Evolutionary conservation across 768 basidiomycete species (phyloP).

Genomic region (Amanita thiersii): DNA sequence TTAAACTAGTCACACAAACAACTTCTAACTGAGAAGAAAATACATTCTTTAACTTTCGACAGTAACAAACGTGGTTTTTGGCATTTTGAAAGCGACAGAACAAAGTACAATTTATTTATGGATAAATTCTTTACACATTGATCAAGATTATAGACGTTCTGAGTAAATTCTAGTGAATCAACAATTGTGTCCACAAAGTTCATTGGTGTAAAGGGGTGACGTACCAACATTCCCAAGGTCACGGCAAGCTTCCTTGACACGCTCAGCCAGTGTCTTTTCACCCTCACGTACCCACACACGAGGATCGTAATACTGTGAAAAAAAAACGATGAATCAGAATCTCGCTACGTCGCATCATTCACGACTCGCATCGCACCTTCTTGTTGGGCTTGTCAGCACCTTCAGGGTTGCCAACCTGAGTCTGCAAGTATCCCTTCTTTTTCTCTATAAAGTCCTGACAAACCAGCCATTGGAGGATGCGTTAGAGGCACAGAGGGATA

Average conservation of each 20-base stretch:
- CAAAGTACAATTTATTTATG: too few relatives aligned
- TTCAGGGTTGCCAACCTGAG: constrained; percentile 96
- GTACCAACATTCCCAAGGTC: constrained; percentile 67
- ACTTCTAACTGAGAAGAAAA: too few relatives aligned
- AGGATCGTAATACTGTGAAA: constrained; percentile 75
- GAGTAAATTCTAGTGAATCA: too few relatives aligned
- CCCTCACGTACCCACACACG: constrained; percentile 99
- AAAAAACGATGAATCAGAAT: not conserved
- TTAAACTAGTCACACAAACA: too few relatives aligned
- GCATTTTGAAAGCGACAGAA: too few relatives aligned
- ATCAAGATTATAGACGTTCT: too few relatives aligned
- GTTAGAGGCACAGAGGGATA: not conserved
- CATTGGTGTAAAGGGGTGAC: constrained; percentile 9
- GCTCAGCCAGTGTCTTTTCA: constrained; percentile 82
- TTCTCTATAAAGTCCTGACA: constrained; percentile 81
- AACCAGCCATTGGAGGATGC: not conserved
- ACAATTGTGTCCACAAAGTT: too few relatives aligned
- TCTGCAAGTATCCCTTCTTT: constrained; percentile 82
- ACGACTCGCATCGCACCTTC: constrained; percentile 67
- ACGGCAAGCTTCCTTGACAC: constrained; percentile 89
- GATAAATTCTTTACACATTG: too few relatives aligned
- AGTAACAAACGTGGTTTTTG: too few relatives aligned
- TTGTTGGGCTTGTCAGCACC: constrained; percentile 98
- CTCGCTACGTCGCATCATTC: too few relatives aligned
- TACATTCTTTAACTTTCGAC: too few relatives aligned